Evolutionary conservation across 2,329 filamentous ascomycete species (phyloP).

Genomic region (Penicillium polonicum): DNA sequence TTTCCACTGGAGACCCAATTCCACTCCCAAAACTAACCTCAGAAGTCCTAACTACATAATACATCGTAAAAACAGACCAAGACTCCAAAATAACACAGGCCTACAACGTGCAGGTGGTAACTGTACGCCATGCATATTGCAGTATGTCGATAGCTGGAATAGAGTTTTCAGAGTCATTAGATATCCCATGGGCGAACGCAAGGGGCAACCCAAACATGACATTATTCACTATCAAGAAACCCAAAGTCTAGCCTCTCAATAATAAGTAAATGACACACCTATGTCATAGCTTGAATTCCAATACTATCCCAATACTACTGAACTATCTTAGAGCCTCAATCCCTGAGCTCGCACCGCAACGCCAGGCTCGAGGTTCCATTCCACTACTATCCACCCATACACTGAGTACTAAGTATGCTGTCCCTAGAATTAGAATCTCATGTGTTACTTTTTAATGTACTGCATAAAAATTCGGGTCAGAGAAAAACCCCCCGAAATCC

Average conservation of each 20-base stretch:
- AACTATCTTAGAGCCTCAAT: background rate
- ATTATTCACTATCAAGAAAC: background rate
- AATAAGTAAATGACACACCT: background rate
- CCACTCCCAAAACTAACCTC: background rate
- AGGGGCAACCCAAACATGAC: conserved; percentile 8
- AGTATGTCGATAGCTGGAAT: conserved; percentile 9
- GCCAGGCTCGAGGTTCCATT: background rate
- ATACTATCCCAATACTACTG: background rate
- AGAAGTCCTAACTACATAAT: background rate
- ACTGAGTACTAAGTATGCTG: background rate
- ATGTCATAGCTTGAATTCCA: background rate
- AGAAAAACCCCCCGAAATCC: background rate
- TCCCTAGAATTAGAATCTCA: background rate
- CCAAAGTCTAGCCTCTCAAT: background rate
- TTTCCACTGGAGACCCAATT: background rate
- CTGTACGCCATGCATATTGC: conserved; percentile 21
- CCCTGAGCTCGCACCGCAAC: background rate
- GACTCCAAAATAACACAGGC: background rate
- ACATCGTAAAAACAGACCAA: background rate
- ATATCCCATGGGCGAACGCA: conserved; percentile 12
- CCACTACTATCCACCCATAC: background rate
- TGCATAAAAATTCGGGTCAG: background rate
- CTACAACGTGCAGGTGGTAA: background rate
- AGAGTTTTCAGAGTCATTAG: background rate
- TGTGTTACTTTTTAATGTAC: background rate